phyloP scores from a whole-genome alignment of 1,139 yeast species.

The Taphrina communis region DNA sequence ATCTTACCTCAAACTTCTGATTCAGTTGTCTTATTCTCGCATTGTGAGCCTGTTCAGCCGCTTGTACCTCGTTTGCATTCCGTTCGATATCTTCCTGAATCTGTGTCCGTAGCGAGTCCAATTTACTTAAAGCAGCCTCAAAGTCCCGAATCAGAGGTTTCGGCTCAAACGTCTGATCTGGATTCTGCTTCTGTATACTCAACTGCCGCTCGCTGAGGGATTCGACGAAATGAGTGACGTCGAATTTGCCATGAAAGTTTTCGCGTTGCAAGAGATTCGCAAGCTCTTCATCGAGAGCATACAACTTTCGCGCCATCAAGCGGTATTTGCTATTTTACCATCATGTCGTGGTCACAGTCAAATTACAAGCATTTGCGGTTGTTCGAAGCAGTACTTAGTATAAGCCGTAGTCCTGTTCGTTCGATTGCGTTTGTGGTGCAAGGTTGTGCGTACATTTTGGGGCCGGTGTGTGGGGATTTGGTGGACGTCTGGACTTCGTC shows the following conservation, averaged over 20 bases:
- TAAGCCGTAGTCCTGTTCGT: no score
- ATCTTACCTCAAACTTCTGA: constrained; percentile 39
- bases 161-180: constrained; percentile 63
- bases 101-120: constrained; percentile 39
- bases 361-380: no score
- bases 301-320: constrained; percentile 8
- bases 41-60: constrained; percentile 45
- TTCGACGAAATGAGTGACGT: constrained; percentile 24
- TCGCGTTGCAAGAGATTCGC: constrained; percentile 23
- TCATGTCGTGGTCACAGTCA: neutral
- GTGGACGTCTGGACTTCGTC: neutral
- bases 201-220: constrained; percentile 31
- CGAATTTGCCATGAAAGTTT: constrained; percentile 39
- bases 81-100: constrained; percentile 32
- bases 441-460: neutral
- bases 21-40: constrained; percentile 31
- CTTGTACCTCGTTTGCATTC: constrained; percentile 38
- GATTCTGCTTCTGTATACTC: constrained; percentile 17
- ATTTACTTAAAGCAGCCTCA: constrained; percentile 71
- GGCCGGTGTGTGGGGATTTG: constrained; percentile 12
- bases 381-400: no score
- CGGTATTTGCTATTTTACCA: neutral
- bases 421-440: neutral
- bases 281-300: constrained; percentile 20
- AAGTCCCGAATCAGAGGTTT: constrained; percentile 93